Base-by-base conservation (phyloP, 2,329 filamentous ascomycete genomes). In the Verticillium nubilum region DNA sequence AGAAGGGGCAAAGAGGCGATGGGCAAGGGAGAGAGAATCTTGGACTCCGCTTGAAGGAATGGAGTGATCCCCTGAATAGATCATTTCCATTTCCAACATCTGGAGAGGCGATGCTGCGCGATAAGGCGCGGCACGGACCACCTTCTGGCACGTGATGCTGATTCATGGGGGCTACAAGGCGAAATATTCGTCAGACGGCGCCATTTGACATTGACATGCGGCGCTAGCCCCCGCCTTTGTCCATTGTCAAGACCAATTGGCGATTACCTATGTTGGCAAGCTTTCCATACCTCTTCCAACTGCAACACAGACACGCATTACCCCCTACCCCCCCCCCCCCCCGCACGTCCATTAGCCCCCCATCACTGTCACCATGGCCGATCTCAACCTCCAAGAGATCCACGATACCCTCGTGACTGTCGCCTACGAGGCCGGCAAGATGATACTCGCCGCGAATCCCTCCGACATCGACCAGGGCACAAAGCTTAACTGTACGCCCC, bases 371-470 rank as follows among this genome's bases (percentile, higher is more conserved):
- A 71, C 59, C 33, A 87, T 86, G 85, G 73, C 80, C 15, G 75
- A 80, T 58, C 73, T 87, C 64, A 78, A 89, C 67, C 76, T 88
- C 57, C 78, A 86, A 68, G 79, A 82, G 57, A 79, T 89, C 63
- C 86, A 84, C 65, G 83, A 88, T 72, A 80, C 80, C 56, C 76
- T 89, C 63, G 72, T 88, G 66, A 70, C 74, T 56, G 74, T 88
- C 59, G 86, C 86, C 69, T 80, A 83, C 63, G 81, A 84, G 72
- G 86, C 86, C n/a, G 86, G 86, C 64, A 72, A 75, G 59, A 87
- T 86, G 82, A 88, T 89, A 64, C 72, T 85, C 57, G 75, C 77
- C 1, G 86, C 86, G 33, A 85, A 86, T 64, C 85, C 85, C 0
- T 79, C 79, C 52, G 78, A 82, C 65, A 79, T 85, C 50, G 76